Conservation (phyloP, 371 early-diverging fungal genomes). For the Apophysomyces ossiformis region DNA sequence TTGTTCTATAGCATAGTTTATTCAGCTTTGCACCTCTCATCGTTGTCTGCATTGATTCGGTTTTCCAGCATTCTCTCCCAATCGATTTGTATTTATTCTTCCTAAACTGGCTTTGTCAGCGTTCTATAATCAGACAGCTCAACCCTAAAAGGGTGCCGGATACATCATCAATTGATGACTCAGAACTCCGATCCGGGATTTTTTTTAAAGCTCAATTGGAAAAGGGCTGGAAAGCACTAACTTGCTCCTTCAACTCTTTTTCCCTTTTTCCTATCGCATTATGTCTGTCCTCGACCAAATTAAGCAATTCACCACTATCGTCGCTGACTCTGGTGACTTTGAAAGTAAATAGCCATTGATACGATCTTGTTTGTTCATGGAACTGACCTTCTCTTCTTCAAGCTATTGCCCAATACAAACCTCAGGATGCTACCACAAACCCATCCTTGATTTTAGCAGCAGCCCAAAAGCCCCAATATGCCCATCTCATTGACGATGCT, state of each 20-base stretch:
- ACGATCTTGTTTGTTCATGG: background rate
- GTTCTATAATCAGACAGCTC: too few relatives aligned
- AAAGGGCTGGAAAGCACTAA: background rate
- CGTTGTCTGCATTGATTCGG: too few relatives aligned
- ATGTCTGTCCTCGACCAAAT: conserved; percentile 79
- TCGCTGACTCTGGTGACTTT: conserved; percentile 98
- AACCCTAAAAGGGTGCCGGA: too few relatives aligned
- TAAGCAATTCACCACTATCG: conserved; percentile 93
- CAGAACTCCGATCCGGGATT: conserved; percentile 8
- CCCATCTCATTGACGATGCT: conserved; percentile 88
- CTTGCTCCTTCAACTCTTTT: conserved; percentile 11
- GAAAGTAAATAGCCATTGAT: conserved; percentile 66
- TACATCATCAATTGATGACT: background rate
- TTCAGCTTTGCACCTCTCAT: too few relatives aligned
- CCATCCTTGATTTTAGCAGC: conserved; percentile 97
- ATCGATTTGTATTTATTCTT: too few relatives aligned
- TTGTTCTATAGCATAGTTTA: too few relatives aligned
- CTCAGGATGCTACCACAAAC: conserved; percentile 99
- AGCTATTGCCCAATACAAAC: conserved; percentile 97
- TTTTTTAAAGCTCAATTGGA: background rate
- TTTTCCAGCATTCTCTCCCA: too few relatives aligned
- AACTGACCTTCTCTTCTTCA: conserved; percentile 9
- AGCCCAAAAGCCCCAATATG: conserved; percentile 89
- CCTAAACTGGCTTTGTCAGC: too few relatives aligned
- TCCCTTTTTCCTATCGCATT: conserved; percentile 11